Base-by-base conservation (phyloP, 2,329 filamentous ascomycete genomes). In the Pestalotiopsis sp. region DNA sequence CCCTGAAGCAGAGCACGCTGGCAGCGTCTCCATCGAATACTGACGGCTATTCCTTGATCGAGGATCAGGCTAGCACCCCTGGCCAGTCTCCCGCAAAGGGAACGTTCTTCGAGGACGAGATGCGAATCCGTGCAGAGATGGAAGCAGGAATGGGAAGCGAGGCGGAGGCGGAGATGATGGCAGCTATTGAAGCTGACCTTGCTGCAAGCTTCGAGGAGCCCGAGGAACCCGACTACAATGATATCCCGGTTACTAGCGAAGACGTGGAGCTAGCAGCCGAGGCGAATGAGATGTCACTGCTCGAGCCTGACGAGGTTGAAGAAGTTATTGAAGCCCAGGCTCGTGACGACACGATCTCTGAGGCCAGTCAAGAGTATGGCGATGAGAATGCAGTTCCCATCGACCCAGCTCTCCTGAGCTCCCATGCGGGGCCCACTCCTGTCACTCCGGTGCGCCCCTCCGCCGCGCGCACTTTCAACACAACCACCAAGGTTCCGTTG, bases 401-500 rank as follows among this genome's bases (percentile, higher is more conserved):
- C 23, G 86, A 90, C 68, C 85, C 85, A 20, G 80, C 80, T 25
- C 78, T 88, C 39, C 70, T 83, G 11, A 71, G 67, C 9, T 66
- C 70, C 17, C 70, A 72, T 27, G 72, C 69, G 25, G 64, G 70
- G 5, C 69, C 72, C 17, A 77, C 78, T 2, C 88, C 87, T 1
- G 80, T 84, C 7, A 92, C 91, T 1, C 91, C 91, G 0, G 80
- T 85, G 64, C 85, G 88, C 17, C 69, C 74, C 11, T 79, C 81
- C 0, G 74, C 84, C n/a, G 81, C 79, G n/a, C 83, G 84, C 67
- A 83, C 85, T n/a, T 88, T 91, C 71, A 88, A 92, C 77, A 95
- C 93, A 0, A 90, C 93, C 0, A 92, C 91, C 31, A 95, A 94
- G 80, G 89, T 95, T 4, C 92, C 92, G 1, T 81, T 95, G 56